phyloP scores from a whole-genome alignment of 1,284 basidiomycete genomes.

The Earliella scabrosa region DNA sequence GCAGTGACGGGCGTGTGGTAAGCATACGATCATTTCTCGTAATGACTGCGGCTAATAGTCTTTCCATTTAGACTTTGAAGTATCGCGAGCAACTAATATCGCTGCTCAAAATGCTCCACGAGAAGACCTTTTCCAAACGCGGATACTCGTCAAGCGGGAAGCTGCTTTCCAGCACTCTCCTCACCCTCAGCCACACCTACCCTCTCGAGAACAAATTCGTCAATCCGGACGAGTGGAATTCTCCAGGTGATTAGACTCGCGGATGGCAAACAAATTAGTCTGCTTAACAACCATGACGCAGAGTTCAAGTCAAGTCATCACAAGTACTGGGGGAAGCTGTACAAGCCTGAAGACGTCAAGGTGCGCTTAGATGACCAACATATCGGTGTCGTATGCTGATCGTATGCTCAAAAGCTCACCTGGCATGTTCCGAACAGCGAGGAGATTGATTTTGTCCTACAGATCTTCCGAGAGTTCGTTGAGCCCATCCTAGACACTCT shows the following conservation, averaged over 20 bases:
- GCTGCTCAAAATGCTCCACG: conserved; percentile 69
- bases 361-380: no score
- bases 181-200: conserved; percentile 83
- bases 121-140: conserved; percentile 80
- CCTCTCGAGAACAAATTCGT: conserved; percentile 85
- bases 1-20: conserved; percentile 67
- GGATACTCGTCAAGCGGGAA: conserved; percentile 86
- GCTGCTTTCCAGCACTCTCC: conserved; percentile 75
- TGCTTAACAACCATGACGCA: conserved; percentile 26
- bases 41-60: not conserved
- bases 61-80: conserved; percentile 45
- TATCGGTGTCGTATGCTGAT: no score
- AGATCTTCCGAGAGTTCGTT: conserved; percentile 75
- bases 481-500: conserved; percentile 68
- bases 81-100: conserved; percentile 70
- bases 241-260: conserved; percentile 54
- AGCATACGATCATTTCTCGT: conserved; percentile 16
- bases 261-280: not conserved
- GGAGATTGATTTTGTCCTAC: conserved; percentile 81
- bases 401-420: conserved; percentile 59
- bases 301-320: conserved; percentile 80
- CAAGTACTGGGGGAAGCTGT: conserved; percentile 79
- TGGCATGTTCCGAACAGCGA: conserved; percentile 76
- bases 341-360: conserved; percentile 59
- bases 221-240: conserved; percentile 81